Percentiles rank a stretch among this genome's conserved stretches.
Evolutionary conservation across 345 rosid species (phyloP).

Genomic region (Abelmoschus esculentus): DNA sequence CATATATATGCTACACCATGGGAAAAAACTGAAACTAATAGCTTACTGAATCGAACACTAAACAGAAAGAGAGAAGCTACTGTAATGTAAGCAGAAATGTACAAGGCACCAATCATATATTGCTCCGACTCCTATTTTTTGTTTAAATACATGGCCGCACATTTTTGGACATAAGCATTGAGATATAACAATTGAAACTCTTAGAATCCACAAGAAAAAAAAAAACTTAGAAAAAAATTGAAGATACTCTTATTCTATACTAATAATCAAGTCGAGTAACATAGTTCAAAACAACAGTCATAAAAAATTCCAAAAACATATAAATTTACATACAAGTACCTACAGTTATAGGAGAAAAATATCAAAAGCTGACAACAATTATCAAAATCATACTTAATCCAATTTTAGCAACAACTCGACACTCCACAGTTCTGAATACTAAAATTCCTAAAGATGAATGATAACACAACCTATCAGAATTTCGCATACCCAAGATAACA

Average conservation of each 20-base stretch:
- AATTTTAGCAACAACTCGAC: neutral
- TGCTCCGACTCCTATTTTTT: neutral
- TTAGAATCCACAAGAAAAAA: neutral
- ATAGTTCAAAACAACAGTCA: neutral
- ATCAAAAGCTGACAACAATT: neutral
- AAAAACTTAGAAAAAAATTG: neutral
- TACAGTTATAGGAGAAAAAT: neutral
- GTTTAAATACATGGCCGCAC: neutral
- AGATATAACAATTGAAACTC: neutral
- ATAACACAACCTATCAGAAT: neutral
- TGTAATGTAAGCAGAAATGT: neutral
- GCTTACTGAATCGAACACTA: neutral
- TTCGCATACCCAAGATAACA: neutral
- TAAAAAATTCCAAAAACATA: no score
- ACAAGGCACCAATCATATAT: neutral
- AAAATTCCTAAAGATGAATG: neutral
- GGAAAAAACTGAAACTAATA: neutral
- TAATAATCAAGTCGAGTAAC: neutral
- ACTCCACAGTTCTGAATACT: neutral
- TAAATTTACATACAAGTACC: neutral
- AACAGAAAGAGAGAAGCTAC: neutral
- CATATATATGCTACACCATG: neutral
- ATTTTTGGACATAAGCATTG: neutral
- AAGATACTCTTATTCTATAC: neutral
- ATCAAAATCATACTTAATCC: neutral